These are phyloP conservation scores for Fusarium xylarioides DNA, from an alignment of 2,329 filamentous ascomycete species.

Conservation along the genomic window DNA sequence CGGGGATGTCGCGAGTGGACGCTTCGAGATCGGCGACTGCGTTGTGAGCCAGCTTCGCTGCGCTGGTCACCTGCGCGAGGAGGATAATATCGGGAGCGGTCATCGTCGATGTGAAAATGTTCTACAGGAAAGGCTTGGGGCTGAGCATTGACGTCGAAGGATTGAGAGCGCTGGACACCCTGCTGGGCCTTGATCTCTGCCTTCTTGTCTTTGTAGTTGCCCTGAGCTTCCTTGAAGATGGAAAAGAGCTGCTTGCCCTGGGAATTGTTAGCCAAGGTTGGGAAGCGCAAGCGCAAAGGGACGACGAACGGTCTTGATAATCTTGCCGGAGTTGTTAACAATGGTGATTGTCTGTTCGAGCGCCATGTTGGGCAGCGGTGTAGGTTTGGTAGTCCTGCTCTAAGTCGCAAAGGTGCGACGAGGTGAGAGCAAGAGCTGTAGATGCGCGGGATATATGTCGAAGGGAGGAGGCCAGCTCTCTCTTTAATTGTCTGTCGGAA, in stretches of 20 bases:
- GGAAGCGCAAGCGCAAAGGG: not conserved
- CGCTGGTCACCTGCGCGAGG: constrained; percentile 47
- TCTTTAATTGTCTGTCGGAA: constrained; percentile 19
- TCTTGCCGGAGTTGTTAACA: constrained; percentile 89
- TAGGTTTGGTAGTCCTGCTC: constrained; percentile 14
- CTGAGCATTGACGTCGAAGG: constrained; percentile 55
- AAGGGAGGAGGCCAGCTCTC: constrained; percentile 40
- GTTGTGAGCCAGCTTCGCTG: constrained; percentile 54
- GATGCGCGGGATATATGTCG: not conserved
- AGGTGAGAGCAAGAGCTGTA: not conserved
- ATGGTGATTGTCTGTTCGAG: constrained; percentile 82
- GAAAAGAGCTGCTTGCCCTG: constrained; percentile 90
- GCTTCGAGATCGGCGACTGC: constrained; percentile 53
- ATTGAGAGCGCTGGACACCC: constrained; percentile 69
- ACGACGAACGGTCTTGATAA: constrained; percentile 81
- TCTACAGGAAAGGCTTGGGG: constrained; percentile 26
- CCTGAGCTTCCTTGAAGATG: constrained; percentile 91
- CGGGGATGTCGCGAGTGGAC: constrained; percentile 44
- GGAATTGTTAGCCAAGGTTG: constrained; percentile 19
- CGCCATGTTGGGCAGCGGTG: constrained; percentile 48
- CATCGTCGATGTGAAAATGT: constrained; percentile 40
- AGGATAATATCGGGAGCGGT: constrained; percentile 48
- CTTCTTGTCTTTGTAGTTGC: constrained; percentile 88
- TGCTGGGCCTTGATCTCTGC: constrained; percentile 77
- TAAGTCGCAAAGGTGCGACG: constrained; percentile 1